Evolutionary conservation across 331 rosid genomes (phyloP).

Genomic region (Rosa hybrid): DNA sequence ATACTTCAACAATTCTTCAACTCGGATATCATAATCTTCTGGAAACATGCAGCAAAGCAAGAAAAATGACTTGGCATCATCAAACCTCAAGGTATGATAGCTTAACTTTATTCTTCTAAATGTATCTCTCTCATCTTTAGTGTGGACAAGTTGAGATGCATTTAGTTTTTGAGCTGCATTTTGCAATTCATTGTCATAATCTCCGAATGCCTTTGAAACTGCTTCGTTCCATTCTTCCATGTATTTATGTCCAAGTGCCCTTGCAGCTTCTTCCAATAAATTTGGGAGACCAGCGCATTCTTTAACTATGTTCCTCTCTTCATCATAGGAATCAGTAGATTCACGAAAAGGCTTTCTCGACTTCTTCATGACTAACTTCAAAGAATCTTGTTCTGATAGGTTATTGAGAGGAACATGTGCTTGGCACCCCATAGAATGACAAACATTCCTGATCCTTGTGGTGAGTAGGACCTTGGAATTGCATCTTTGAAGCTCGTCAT

Average conservation of each 20-base stretch:
- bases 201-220: slow-evolving; percentile 8
- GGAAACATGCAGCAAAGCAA: slow-evolving; percentile 24
- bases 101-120: slow-evolving; percentile 2
- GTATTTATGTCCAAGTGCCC: slow-evolving; percentile 1
- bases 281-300: neutral
- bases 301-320: neutral
- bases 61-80: neutral
- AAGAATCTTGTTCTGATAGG: neutral
- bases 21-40: slow-evolving; percentile 5
- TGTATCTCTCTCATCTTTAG: neutral
- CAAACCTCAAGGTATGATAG: slow-evolving; percentile 2
- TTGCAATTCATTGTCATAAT: neutral
- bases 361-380: neutral
- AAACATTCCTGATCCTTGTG: slow-evolving; percentile 8
- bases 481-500: neutral
- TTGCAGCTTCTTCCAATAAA: neutral
- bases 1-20: neutral
- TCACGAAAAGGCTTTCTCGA: neutral
- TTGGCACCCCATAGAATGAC: slow-evolving; percentile 11
- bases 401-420: neutral
- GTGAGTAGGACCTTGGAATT: slow-evolving; percentile 21
- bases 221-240: slow-evolving; percentile 17
- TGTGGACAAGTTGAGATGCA: neutral
- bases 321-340: neutral
- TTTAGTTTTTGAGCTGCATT: neutral